Evolutionary conservation across 2,329 filamentous ascomycete species (phyloP), one percentile per base, ranked within the genome.

Genomic region (Penicillium sp.): DNA sequence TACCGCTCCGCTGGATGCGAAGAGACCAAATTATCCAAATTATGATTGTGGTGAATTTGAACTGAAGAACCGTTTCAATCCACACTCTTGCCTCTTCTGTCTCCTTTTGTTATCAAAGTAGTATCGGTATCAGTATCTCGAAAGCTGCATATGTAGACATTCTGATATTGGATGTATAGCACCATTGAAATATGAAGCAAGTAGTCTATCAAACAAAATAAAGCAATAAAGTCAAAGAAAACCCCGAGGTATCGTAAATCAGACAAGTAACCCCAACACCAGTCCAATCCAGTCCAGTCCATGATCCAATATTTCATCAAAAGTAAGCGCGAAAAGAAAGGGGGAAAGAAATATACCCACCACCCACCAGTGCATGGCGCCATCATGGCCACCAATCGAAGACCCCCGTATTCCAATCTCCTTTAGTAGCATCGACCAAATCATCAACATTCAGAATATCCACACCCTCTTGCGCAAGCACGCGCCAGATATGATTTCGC

Each of bases 391-490:
- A 68, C 65, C 65, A 66, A 50, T 65, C 64, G 6, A 63, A 61
- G n/a, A 64, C 46, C 26, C 50, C 57, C 8, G 61, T 63, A 15
- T 63, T 66, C 78, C 78, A 80, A 53, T 76, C 72, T 40, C 70
- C 64, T 45, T 57, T 66, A 1, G 72, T 71, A 38, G 77, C 78
- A 2, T 65, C 72, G 41, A 62, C 62, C 53, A 82, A 57, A 61
- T 82, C 78, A 68, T 82, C 79, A 1, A 77, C 78, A 58, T 80
- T 82, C 45, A 82, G 57, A 37, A 78, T 70, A 59, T 80, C 78
- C 10, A 75, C 77, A 0, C 78, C 77, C 60, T 80, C 77, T 28
- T 71, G 64, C 10, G 76, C 71, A 17, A 82, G 60, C 19, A 77
- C 65, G 7, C 70, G 68, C 79, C 79, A 82, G 15, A 82, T 62